Evolutionary conservation across 306 rosid species (phyloP), one percentile per base, ranked within the genome.

Genomic region (Vigna angularis): DNA sequence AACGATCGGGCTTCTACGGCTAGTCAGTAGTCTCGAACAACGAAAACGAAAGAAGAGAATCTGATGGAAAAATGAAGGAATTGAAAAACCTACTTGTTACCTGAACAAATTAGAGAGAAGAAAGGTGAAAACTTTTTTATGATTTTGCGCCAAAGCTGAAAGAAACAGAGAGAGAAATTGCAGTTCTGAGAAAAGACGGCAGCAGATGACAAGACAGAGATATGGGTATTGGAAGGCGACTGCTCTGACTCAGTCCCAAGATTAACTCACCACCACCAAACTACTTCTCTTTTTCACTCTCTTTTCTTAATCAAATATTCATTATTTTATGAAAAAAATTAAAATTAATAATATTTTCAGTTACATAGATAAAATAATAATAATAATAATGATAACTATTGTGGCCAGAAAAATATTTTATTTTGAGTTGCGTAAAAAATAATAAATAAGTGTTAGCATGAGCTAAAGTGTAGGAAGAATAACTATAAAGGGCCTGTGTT

Each of bases 381-480:
- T 3, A 28, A 28, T 28, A 0, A 30, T 30, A 0, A 30, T 30
- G 34, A 30, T 30, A 30, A 30, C 34, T 30, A 30, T 30, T 30
- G 34, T 4, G 26, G 28, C 59, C 17, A 53, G 20, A 53, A 53
- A 3, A 17, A 17, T 17, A 45, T 12, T 67, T 5, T 67, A 45
- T 67, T 11, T 44, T 40, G 36, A 44, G 17, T 66, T 48, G 9
- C 14, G 10, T 56, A 0, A 59, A 47, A 58, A 56, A 59, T 50
- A 49, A 52, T 73, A 72, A 70, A 52, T 70, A 53, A 42, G 66
- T 38, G 48, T 66, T 72, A 72, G 12, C 49, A 15, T 72, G 48
- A 45, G 83, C 79, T 78, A 62, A 70, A 70, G 63, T 49, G 18
- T 30, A 56, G 80, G 82, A 73, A 49, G 78, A 76, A 78, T 72